These are phyloP conservation scores for Scenedesmus sp. DNA, from an alignment of 163 green algal species.

Conservation along the genomic window DNA sequence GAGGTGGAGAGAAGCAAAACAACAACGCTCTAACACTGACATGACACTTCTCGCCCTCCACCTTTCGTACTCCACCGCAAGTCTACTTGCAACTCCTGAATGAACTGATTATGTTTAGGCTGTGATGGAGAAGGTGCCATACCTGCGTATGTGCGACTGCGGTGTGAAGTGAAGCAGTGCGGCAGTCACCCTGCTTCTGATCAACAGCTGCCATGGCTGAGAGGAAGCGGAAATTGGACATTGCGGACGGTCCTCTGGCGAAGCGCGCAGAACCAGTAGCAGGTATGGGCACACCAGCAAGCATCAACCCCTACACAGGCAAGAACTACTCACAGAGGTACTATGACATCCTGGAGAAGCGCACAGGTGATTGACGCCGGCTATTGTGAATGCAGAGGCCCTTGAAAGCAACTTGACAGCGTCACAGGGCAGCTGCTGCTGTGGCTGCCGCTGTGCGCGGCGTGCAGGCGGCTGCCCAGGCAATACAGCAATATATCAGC, in stretches of 20 bases:
- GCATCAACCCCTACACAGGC: slow-evolving; percentile 93
- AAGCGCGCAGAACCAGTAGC: slow-evolving; percentile 20
- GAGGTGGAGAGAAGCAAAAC: not conserved
- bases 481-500: not conserved
- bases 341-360: slow-evolving; percentile 94
- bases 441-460: not conserved
- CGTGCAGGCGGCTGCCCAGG: not conserved
- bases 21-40: not conserved
- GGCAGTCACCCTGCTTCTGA: not conserved
- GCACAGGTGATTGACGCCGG: slow-evolving; percentile 70
- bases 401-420: not conserved
- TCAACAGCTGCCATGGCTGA: slow-evolving; percentile 62
- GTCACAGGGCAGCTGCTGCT: not conserved
- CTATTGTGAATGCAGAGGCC: not conserved
- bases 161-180: not conserved
- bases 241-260: slow-evolving; percentile 36
- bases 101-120: not conserved
- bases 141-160: not conserved
- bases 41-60: not conserved
- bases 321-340: slow-evolving; percentile 91
- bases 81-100: not conserved
- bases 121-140: not conserved
- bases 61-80: not conserved
- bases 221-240: slow-evolving; percentile 86
- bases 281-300: slow-evolving; percentile 26